Evolutionary conservation across 1,139 yeast species (phyloP).

Genomic region (Lodderomyces metapsilosis): DNA sequence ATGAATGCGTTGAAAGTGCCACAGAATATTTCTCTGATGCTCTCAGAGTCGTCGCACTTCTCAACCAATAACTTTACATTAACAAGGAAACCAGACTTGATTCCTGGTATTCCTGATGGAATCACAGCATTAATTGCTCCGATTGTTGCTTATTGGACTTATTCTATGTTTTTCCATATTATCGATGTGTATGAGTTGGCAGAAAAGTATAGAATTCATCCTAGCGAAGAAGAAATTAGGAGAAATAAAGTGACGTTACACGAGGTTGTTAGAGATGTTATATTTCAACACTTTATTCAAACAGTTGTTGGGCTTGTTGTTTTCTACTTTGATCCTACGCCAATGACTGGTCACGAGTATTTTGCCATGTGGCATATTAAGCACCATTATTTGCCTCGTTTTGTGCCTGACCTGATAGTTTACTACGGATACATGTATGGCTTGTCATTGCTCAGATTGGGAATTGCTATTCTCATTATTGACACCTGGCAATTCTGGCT

Average conservation of each 20-base stretch:
- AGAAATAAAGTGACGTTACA: constrained; percentile 71
- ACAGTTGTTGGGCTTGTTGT: constrained; percentile 62
- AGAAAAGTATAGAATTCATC: constrained; percentile 84
- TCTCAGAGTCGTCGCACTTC: constrained; percentile 13
- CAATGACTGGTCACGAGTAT: constrained; percentile 72
- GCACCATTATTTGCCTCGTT: constrained; percentile 32
- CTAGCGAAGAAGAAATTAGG: constrained; percentile 75
- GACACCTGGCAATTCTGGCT: constrained; percentile 95
- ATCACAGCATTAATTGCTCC: constrained; percentile 72
- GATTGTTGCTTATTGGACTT: constrained; percentile 77
- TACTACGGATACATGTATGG: constrained; percentile 59
- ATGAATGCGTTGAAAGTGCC: constrained; percentile 7
- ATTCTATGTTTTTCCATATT: constrained; percentile 70
- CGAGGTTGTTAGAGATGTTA: constrained; percentile 78
- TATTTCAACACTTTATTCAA: constrained; percentile 82
- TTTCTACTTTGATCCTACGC: constrained; percentile 57
- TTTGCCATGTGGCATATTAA: constrained; percentile 66
- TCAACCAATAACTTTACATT: constrained; percentile 10
- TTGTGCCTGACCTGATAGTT: constrained; percentile 44
- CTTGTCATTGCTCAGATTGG: constrained; percentile 54
- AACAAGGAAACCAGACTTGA: constrained; percentile 12
- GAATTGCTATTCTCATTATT: constrained; percentile 66
- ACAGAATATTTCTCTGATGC: constrained; percentile 14
- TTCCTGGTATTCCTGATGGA: constrained; percentile 66
- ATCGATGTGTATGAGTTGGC: constrained; percentile 74